Evolutionary conservation across 1,284 basidiomycete genomes (phyloP).

Genomic region (Melanopsichium pennsylvanicum): DNA sequence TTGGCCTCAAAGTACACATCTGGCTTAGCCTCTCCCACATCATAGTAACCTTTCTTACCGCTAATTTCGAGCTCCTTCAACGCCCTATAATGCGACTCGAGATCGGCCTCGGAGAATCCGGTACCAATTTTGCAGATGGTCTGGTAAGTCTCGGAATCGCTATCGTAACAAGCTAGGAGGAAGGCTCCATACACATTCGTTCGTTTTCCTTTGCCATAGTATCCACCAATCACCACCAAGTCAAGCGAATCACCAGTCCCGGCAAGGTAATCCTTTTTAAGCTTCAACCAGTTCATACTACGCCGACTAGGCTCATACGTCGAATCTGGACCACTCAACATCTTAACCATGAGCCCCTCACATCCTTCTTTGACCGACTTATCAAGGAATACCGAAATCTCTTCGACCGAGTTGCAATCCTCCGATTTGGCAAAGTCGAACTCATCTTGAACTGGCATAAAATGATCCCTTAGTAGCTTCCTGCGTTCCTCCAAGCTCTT

Average conservation of each 20-base stretch:
- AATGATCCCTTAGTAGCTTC: conserved; percentile 78
- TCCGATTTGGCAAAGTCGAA: conserved; percentile 91
- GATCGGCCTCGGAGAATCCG: conserved; percentile 85
- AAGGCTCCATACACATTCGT: conserved; percentile 70
- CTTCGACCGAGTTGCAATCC: conserved; percentile 87
- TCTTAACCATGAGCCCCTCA: conserved; percentile 98
- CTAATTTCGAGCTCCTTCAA: conserved; percentile 80
- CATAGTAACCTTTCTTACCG: conserved; percentile 70
- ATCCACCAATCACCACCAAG: conserved; percentile 93
- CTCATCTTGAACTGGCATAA: conserved; percentile 83
- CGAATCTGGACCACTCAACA: conserved; percentile 88
- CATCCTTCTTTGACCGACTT: conserved; percentile 97
- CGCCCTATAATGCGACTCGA: conserved; percentile 82
- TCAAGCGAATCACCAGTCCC: conserved; percentile 97
- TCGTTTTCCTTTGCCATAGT: conserved; percentile 96
- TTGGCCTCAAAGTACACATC: conserved; percentile 63
- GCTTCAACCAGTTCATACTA: conserved; percentile 96
- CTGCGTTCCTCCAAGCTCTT: conserved; percentile 70
- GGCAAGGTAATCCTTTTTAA: conserved; percentile 71
- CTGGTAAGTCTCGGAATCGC: conserved; percentile 62
- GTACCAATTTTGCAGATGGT: conserved; percentile 92
- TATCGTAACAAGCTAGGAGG: conserved; percentile 61
- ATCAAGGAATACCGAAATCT: conserved; percentile 93
- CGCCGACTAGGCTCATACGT: conserved; percentile 94
- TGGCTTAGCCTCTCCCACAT: conserved; percentile 71